phyloP scores from a whole-genome alignment of 495 filamentous ascomycete genomes.

The Neurospora sp. region DNA sequence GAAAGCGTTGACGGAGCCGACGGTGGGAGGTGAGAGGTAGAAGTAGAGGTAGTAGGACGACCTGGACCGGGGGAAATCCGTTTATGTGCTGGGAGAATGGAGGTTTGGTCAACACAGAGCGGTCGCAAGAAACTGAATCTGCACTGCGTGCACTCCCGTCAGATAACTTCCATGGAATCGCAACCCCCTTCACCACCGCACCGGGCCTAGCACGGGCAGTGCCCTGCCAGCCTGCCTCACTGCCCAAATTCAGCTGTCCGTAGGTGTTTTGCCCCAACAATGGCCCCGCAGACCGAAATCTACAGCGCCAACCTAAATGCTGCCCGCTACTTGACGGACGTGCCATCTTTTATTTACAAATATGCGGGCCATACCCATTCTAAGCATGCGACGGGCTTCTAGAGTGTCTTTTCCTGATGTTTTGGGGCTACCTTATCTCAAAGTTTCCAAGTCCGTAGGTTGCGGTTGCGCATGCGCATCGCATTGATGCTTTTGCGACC shows the following conservation, averaged over 20 bases:
- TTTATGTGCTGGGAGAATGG: neutral
- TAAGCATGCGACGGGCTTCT: neutral
- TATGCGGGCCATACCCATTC: neutral
- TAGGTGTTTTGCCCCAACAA: neutral
- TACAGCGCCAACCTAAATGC: neutral
- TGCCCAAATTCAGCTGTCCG: neutral
- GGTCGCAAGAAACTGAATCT: neutral
- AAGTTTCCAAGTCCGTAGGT: neutral
- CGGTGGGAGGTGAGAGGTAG: neutral
- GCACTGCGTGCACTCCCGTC: neutral
- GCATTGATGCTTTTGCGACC: neutral
- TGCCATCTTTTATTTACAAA: neutral
- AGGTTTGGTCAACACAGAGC: neutral
- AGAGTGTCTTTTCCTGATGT: neutral
- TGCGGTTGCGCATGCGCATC: neutral
- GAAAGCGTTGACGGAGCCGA: neutral
- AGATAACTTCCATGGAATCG: neutral
- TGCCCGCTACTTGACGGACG: neutral
- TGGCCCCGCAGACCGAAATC: neutral
- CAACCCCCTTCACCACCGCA: neutral
- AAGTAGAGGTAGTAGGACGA: neutral
- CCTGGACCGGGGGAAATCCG: neutral
- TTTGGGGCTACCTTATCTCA: neutral
- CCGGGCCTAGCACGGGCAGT: neutral
- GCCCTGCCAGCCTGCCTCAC: neutral